phyloP scores from a whole-genome alignment of 495 filamentous ascomycete species.

The Neurospora terricola region DNA sequence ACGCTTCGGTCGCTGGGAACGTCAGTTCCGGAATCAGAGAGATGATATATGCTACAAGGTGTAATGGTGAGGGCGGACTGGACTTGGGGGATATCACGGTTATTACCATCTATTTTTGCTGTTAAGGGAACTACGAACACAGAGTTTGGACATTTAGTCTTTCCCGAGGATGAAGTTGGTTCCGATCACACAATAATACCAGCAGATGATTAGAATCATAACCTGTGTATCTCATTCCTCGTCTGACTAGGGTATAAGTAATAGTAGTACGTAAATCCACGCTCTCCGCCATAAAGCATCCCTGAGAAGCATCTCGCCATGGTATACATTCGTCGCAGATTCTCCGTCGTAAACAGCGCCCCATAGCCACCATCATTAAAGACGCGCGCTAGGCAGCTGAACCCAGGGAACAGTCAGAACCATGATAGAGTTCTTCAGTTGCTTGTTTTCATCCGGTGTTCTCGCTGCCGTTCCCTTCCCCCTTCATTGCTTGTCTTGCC shows the following conservation, averaged over 20 bases:
- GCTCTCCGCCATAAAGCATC: background rate
- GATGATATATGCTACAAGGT: background rate
- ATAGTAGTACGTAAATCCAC: background rate
- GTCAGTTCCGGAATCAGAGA: background rate
- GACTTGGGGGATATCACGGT: background rate
- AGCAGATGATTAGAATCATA: background rate
- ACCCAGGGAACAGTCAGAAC: background rate
- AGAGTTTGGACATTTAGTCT: background rate
- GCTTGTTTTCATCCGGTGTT: background rate
- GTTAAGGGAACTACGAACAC: background rate
- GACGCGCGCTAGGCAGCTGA: background rate
- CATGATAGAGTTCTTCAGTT: background rate
- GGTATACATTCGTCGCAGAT: background rate
- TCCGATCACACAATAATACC: background rate
- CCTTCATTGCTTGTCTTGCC: background rate
- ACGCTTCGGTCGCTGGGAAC: background rate
- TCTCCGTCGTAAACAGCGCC: background rate
- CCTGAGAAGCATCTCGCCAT: background rate
- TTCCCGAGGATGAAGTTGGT: background rate
- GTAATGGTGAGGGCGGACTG: background rate
- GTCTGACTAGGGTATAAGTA: background rate
- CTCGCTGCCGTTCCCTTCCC: background rate
- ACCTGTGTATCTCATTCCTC: background rate
- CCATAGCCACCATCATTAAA: background rate
- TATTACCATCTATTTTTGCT: background rate